Evolutionary conservation across 305 asterid species (phyloP), one percentile per base, ranked within the genome.

Genomic region (Solanum hybrid): DNA sequence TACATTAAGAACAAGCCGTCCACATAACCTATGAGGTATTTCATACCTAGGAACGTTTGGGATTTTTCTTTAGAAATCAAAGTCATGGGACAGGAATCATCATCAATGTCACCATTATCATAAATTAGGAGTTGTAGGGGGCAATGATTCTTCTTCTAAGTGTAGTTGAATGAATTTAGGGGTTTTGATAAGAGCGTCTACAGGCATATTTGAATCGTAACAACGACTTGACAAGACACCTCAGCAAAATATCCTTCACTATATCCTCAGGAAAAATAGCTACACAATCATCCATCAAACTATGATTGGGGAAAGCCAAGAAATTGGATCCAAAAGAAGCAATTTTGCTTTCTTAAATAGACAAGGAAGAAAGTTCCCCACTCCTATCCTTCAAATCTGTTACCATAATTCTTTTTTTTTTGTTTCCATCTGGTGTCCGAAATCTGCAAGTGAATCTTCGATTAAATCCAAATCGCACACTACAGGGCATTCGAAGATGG

Each of bases 401-500:
- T 57, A 6, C 69, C 11, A 18, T 57, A 57, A 6, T 18, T 57
- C 16, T 31, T 57, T 16, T 51, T 51, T 51, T 51, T 46, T 51
- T 2, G 8, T 5, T 18, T 51, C 0, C n/a, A 51, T 51, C 0
- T 3, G 3, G 1, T 16, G n/a, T 51, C 0, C 4, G 1, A 0
- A 51, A 0, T 0, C n/a, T 0, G 0, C 9, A 16, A 46, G 0
- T 31, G 3, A 31, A 31, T 2, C 64, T 51, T 0, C 64, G 0
- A 51, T 51, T 51, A 51, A 14, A 14, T 46, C 0, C 3, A 0
- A 0, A 4, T 42, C 20, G 0, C 57, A 0, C 6, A 42, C 20
- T 42, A 0, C 57, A 42, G 1, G 57, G 57, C 18, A 42, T 42
- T 42, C 20, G 1, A 0, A 0, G 57, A 0, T 42, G 3, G 1